Evolutionary conservation across 495 filamentous ascomycete genomes (phyloP).

Genomic region (Thozetella sp.): DNA sequence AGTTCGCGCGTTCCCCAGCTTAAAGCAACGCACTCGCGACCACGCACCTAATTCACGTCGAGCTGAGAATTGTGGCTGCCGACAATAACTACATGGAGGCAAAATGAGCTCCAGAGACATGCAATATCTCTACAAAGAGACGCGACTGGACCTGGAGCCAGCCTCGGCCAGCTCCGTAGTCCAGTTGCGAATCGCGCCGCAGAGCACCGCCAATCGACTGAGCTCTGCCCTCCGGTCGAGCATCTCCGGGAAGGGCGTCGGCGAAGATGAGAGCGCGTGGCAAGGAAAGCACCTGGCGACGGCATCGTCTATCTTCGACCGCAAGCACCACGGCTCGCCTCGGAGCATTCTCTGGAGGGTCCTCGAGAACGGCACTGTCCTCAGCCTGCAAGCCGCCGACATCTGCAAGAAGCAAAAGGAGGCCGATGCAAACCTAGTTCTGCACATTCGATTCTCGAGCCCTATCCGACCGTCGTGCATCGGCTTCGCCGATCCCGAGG

Average conservation of each 20-base stretch:
- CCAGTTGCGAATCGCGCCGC: conserved; percentile 69
- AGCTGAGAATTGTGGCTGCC: conserved; percentile 17
- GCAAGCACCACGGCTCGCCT: conserved; percentile 71
- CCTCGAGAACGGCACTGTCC: conserved; percentile 73
- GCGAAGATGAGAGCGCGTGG: conserved; percentile 77
- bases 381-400: conserved; percentile 84
- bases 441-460: conserved; percentile 76
- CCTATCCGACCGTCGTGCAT: conserved; percentile 74
- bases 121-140: conserved; percentile 77
- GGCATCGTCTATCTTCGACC: conserved; percentile 82
- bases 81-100: conserved; percentile 28
- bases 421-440: conserved; percentile 68
- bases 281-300: conserved; percentile 71
- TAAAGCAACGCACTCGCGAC: conserved; percentile 18
- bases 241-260: conserved; percentile 23
- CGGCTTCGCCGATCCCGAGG: conserved; percentile 76
- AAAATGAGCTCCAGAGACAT: conserved; percentile 43
- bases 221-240: conserved; percentile 32
- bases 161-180: conserved; percentile 67
- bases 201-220: conserved; percentile 36
- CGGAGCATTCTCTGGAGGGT: conserved; percentile 89
- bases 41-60: conserved; percentile 2
- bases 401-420: conserved; percentile 69
- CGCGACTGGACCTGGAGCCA: conserved; percentile 79
- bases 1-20: conserved; percentile 19